Evolutionary conservation across 2,329 filamentous ascomycete species (phyloP).

Genomic region (Phialocephala sp.): DNA sequence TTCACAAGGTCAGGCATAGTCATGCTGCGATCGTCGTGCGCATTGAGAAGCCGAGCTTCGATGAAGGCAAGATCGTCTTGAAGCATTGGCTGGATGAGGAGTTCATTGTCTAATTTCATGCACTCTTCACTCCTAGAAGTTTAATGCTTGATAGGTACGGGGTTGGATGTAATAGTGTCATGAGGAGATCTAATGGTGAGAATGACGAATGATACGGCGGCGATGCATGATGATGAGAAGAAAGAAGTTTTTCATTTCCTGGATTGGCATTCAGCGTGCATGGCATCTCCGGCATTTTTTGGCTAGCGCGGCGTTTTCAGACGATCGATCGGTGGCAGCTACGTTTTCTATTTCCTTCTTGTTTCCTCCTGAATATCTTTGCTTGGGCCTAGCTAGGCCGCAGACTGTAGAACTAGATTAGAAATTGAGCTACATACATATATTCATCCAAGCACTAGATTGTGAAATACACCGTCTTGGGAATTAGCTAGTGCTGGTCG

Average conservation of each 20-base stretch:
- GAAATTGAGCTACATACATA: not conserved
- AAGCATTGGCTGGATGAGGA: slow-evolving; percentile 80
- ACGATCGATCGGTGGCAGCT: not conserved
- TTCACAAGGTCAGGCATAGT: slow-evolving; percentile 77
- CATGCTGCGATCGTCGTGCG: slow-evolving; percentile 92
- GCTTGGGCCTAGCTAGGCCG: not conserved
- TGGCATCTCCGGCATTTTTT: slow-evolving; percentile 2
- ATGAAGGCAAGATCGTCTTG: slow-evolving; percentile 79
- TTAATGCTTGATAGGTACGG: not conserved
- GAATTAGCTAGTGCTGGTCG: no score
- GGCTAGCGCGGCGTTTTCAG: slow-evolving; percentile 5
- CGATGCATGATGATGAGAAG: not conserved
- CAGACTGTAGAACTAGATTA: not conserved
- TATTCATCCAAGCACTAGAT: no score
- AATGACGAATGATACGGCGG: not conserved
- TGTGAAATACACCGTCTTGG: no score
- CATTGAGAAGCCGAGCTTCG: slow-evolving; percentile 67
- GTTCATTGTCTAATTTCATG: slow-evolving; percentile 54
- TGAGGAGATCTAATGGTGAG: not conserved
- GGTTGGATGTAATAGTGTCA: not conserved
- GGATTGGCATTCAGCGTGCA: not conserved
- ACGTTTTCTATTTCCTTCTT: not conserved
- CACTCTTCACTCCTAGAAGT: no score
- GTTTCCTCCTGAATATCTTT: not conserved
- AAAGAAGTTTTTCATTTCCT: not conserved